These are phyloP conservation scores for Endothia cerciana DNA, from an alignment of 2,329 filamentous ascomycete genomes.

Conservation along the genomic window DNA sequence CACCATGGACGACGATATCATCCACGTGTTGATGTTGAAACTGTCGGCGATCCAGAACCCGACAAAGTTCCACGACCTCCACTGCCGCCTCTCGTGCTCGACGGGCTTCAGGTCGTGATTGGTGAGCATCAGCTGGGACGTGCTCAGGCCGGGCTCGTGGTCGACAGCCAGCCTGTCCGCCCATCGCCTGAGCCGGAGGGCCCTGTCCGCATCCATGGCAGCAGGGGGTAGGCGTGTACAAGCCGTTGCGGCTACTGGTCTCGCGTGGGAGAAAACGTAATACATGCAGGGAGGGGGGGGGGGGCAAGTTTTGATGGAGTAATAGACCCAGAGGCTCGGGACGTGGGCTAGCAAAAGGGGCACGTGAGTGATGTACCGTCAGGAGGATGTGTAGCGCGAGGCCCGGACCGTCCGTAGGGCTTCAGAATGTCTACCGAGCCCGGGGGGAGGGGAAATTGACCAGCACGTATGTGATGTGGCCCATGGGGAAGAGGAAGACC, in stretches of 20 bases:
- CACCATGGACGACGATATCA: constrained; percentile 87
- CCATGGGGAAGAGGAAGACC: background rate
- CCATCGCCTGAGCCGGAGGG: constrained; percentile 46
- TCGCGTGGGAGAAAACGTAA: background rate
- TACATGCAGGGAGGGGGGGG: constrained; percentile 1
- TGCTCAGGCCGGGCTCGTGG: constrained; percentile 75
- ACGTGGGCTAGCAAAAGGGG: background rate
- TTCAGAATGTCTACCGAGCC: background rate
- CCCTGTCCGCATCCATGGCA: constrained; percentile 40
- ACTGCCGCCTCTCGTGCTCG: constrained; percentile 78
- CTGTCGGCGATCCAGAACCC: constrained; percentile 86
- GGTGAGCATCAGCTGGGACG: constrained; percentile 81
- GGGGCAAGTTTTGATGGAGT: constrained; percentile 13
- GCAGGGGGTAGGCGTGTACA: background rate
- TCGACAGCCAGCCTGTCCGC: constrained; percentile 71
- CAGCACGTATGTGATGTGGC: no score
- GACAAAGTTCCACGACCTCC: constrained; percentile 87
- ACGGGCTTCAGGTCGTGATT: constrained; percentile 84
- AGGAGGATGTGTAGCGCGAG: no score
- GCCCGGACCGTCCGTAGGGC: background rate
- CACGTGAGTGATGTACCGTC: background rate
- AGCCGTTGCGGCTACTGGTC: background rate
- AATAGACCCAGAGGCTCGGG: constrained; percentile 15
- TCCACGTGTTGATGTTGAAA: constrained; percentile 93
- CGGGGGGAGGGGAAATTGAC: no score